Conservation (phyloP, 139 green algal species). For the Volvox africanus region DNA sequence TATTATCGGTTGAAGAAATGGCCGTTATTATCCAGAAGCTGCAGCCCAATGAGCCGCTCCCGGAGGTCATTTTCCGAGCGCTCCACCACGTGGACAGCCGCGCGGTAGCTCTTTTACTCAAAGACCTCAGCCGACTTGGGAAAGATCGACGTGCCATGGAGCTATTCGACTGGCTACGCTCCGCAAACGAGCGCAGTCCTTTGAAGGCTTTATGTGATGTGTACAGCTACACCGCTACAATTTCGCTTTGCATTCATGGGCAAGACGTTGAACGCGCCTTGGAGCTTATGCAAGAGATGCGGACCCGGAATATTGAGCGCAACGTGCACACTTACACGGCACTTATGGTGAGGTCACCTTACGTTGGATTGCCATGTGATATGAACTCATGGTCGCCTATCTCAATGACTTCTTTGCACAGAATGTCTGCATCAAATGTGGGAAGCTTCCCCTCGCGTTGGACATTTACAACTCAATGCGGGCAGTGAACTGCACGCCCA, state of each 20-base stretch:
- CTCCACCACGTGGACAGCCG: conserved; percentile 84
- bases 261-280: conserved; percentile 81
- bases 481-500: conserved; percentile 55
- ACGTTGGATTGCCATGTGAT: too few species aligned
- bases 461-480: conserved; percentile 82
- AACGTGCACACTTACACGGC: conserved; percentile 92
- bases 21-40: conserved; percentile 58
- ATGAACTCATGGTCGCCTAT: too few species aligned
- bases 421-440: conserved; percentile 86
- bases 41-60: conserved; percentile 58
- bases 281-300: conserved; percentile 82
- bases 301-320: conserved; percentile 69
- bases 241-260: conserved; percentile 84
- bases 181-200: conserved; percentile 60
- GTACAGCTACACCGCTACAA: conserved; percentile 88
- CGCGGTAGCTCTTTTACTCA: conserved; percentile 79
- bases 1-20: conserved; percentile 64
- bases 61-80: conserved; percentile 69
- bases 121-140: conserved; percentile 79
- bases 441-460: conserved; percentile 74
- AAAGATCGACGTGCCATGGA: conserved; percentile 74
- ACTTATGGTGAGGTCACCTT: conserved; percentile 64
- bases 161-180: conserved; percentile 86
- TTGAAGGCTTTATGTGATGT: conserved; percentile 81
- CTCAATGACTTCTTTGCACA: not conserved